A percentile compares a stretch with the other conserved stretches of the same genome.
Evolutionary conservation across 2,329 filamentous ascomycete species (phyloP).

Genomic region (Sarocladium kiliense): DNA sequence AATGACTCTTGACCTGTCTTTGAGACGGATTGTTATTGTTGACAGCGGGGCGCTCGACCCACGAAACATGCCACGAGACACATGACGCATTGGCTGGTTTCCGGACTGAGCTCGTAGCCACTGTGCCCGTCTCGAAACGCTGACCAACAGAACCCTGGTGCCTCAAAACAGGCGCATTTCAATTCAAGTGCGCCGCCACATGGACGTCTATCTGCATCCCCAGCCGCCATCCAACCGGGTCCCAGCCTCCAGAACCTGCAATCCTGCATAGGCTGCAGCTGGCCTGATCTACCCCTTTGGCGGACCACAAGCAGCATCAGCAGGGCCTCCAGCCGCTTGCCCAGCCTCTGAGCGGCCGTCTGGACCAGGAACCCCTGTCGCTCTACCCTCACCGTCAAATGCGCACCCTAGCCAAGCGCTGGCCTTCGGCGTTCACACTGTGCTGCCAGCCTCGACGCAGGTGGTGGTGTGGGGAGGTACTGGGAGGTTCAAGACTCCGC

Average conservation of each 20-base stretch:
- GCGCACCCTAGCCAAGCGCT: not conserved
- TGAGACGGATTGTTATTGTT: slow-evolving; percentile 8
- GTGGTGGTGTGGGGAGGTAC: slow-evolving; percentile 2
- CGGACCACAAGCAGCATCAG: not conserved
- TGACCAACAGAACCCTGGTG: not conserved
- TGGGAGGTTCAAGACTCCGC: slow-evolving; percentile 3
- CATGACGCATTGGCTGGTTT: slow-evolving; percentile 3
- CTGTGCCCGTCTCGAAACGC: slow-evolving; percentile 1
- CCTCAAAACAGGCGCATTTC: not conserved
- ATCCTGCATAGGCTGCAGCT: not conserved
- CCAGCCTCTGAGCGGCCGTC: not conserved
- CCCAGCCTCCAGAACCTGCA: not conserved
- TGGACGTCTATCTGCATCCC: not conserved
- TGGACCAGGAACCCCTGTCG: not conserved
- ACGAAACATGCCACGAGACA: slow-evolving; percentile 7
- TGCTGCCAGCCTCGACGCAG: slow-evolving; percentile 1
- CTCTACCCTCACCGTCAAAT: not conserved
- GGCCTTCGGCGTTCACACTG: not conserved
- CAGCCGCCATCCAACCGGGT: not conserved
- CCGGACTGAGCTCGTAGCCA: not conserved
- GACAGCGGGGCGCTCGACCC: not conserved
- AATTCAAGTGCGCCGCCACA: not conserved
- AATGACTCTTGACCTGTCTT: not conserved
- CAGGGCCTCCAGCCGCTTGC: not conserved
- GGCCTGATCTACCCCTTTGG: not conserved